phyloP scores from a whole-genome alignment of 345 rosid species.

The Gossypium ekmanianum region DNA sequence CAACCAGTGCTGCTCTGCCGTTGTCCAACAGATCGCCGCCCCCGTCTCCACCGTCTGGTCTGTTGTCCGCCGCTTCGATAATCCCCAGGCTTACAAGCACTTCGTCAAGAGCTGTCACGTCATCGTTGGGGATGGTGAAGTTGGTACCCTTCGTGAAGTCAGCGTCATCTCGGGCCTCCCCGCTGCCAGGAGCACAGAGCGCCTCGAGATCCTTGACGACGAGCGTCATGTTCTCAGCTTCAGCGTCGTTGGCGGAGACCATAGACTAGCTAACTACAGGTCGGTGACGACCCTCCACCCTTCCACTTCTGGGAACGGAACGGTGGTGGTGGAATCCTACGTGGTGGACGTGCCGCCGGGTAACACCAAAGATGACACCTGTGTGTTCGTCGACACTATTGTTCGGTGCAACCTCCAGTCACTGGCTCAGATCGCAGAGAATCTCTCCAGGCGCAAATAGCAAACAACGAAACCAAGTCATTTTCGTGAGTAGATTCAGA shows the following conservation, averaged over 20 bases:
- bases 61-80: slow-evolving; percentile 65
- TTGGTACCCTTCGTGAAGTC: slow-evolving; percentile 57
- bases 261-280: slow-evolving; percentile 55
- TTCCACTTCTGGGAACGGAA: slow-evolving; percentile 40
- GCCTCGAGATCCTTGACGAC: slow-evolving; percentile 64
- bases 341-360: slow-evolving; percentile 81
- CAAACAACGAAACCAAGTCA: not conserved
- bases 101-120: slow-evolving; percentile 65
- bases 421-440: slow-evolving; percentile 63
- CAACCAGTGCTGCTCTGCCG: slow-evolving; percentile 66
- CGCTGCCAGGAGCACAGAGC: slow-evolving; percentile 53
- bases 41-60: slow-evolving; percentile 71
- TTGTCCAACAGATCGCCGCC: slow-evolving; percentile 51
- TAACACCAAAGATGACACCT: slow-evolving; percentile 76
- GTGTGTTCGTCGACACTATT: slow-evolving; percentile 65
- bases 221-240: slow-evolving; percentile 63
- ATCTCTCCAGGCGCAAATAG: slow-evolving; percentile 25
- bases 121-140: slow-evolving; percentile 58
- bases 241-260: slow-evolving; percentile 66
- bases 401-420: slow-evolving; percentile 81
- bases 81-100: slow-evolving; percentile 73
- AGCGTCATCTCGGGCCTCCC: slow-evolving; percentile 71
- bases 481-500: slow-evolving; percentile 6
- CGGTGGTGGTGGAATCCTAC: slow-evolving; percentile 83
- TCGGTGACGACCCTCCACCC: slow-evolving; percentile 65